These are phyloP conservation scores for Rhizoctonia solani DNA, from an alignment of 1,284 basidiomycete species.

Conservation along the genomic window DNA sequence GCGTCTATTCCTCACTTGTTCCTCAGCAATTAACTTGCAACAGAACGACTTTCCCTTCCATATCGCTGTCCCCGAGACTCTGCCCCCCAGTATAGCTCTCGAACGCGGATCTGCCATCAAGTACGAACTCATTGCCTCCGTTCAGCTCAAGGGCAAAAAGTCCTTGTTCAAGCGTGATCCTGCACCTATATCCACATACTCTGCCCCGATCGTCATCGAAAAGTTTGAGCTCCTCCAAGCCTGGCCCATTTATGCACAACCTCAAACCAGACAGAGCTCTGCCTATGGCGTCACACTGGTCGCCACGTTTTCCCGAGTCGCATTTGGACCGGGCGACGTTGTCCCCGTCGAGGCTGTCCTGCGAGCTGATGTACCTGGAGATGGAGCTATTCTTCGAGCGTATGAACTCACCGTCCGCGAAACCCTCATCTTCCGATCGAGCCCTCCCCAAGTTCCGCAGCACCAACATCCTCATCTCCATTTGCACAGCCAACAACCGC, in stretches of 20 bases:
- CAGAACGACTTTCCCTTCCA: conserved; percentile 78
- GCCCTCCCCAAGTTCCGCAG: conserved; percentile 22
- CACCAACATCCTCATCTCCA: conserved; percentile 24
- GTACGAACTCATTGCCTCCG: conserved; percentile 82
- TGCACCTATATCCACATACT: conserved; percentile 38
- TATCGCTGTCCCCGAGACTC: conserved; percentile 82
- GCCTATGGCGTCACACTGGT: conserved; percentile 71
- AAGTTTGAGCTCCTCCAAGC: conserved; percentile 89
- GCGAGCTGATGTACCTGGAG: conserved; percentile 50
- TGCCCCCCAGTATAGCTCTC: conserved; percentile 78
- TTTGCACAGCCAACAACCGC: conserved; percentile 18
- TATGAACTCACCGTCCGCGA: conserved; percentile 82
- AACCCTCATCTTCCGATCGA: conserved; percentile 53
- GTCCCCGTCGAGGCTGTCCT: conserved; percentile 70
- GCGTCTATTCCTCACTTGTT: conserved; percentile 43
- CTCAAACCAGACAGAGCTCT: conserved; percentile 67
- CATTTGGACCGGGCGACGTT: conserved; percentile 83
- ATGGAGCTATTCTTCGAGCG: conserved; percentile 69
- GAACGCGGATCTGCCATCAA: conserved; percentile 75
- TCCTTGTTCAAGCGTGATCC: conserved; percentile 44
- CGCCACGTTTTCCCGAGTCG: conserved; percentile 69
- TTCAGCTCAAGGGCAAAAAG: conserved; percentile 83
- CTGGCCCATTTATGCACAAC: conserved; percentile 84
- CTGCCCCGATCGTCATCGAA: conserved; percentile 74
- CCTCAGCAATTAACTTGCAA: conserved; percentile 14